Base-by-base conservation (phyloP, 2,329 filamentous ascomycete genomes). In the Teratosphaeriaceae sp. region DNA sequence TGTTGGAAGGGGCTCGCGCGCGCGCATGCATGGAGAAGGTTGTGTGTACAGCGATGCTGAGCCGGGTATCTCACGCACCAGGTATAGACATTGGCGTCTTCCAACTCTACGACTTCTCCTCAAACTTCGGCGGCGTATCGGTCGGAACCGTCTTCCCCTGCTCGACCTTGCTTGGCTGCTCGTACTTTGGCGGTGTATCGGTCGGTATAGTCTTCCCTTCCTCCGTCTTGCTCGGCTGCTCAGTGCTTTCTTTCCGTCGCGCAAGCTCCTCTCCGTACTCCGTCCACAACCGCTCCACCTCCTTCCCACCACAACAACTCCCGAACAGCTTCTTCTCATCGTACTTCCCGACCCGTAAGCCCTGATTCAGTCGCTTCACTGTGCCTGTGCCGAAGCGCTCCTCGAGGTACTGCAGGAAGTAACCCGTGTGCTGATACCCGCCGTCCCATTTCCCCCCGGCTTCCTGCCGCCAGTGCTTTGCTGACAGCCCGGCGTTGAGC, bases 351-450 rank as follows among this genome's bases (percentile, higher is more conserved):
- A 66, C 66, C 47, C 80, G 71, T 60, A 94, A 64, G 50, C 74
- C 76, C 57, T 80, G 82, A 57, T 94, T 77, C 38, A 92, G 64
- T 44, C 70, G 73, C 43, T 77, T 62, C 3, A 75, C 71, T 35
- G 66, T 65, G 21, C 72, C 72, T n/a, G 52, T 50, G 1, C 72
- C 73, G 49, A 66, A 84, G 37, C 73, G 73, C 26, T 69, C 63
- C 66, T 96, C 89, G 36, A 97, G 67, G 68, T 87, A 95, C 42
- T 92, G 82, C 39, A 97, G 67, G 55, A 97, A 97, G 63, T 87
- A 97, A 1, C 82, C 92, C 5, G 90, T 97, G 52, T 84, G 78
- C 69, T 96, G 84, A 65, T 97, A 97, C 0, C 89, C 89, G 29
- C 74, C 77, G 63, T 95, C 88, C 89, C 89, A 96, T n/a, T 75